Percentiles rank a stretch among this genome's conserved stretches.
Conservation (phyloP, 2,329 filamentous ascomycete genomes). For the Xylariaceae sp. region DNA sequence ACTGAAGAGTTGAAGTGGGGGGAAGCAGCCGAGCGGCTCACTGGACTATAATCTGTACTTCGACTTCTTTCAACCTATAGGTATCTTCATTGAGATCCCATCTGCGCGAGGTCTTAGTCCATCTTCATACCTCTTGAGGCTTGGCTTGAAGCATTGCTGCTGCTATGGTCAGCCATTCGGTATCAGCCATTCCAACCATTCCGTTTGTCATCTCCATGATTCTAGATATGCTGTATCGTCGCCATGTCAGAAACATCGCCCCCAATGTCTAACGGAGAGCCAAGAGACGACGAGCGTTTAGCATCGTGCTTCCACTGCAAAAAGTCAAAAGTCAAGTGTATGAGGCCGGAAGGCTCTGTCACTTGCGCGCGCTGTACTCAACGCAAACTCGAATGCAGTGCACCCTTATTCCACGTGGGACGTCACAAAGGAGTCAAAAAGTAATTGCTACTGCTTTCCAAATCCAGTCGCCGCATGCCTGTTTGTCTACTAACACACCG, state of each 20-base stretch:
- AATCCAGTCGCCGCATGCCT: background rate
- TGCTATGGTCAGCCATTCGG: conserved; percentile 12
- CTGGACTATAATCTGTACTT: too few relatives aligned
- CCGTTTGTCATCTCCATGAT: conserved; percentile 22
- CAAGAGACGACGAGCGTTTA: conserved; percentile 39
- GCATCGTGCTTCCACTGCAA: conserved; percentile 44
- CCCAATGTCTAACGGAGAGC: conserved; percentile 9
- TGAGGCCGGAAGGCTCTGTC: conserved; percentile 37
- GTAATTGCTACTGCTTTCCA: conserved; percentile 48
- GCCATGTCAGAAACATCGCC: conserved; percentile 35
- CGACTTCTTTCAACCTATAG: too few relatives aligned
- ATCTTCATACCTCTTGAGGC: background rate
- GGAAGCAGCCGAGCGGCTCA: too few relatives aligned
- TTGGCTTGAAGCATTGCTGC: background rate
- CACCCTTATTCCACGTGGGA: conserved; percentile 75
- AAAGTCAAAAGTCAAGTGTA: conserved; percentile 44
- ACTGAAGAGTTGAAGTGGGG: too few relatives aligned
- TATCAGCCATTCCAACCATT: background rate
- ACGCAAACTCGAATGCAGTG: conserved; percentile 62
- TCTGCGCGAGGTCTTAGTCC: background rate
- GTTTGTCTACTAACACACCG: conserved; percentile 25
- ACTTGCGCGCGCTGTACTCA: conserved; percentile 42
- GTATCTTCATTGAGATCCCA: too few relatives aligned
- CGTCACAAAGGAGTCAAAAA: conserved; percentile 80
- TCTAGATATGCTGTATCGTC: conserved; percentile 15